Conservation (phyloP, 306 rosid species). For the Corylus heterophylla region DNA sequence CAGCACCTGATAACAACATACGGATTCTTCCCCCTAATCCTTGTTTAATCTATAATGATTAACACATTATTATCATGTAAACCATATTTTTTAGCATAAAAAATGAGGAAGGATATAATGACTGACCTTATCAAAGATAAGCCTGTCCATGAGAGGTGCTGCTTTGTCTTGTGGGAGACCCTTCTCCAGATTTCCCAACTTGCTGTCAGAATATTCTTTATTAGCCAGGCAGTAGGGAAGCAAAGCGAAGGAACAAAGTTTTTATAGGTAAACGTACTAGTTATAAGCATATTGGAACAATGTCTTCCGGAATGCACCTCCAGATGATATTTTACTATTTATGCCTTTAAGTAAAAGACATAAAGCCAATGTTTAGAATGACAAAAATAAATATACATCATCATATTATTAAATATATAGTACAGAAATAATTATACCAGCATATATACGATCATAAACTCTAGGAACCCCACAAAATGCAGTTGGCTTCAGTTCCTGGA, state of each 20-base stretch:
- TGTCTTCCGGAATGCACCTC: constrained; percentile 56
- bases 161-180: constrained; percentile 76
- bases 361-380: constrained; percentile 20
- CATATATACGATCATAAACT: constrained; percentile 71
- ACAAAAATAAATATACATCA: constrained; percentile 1
- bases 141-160: constrained; percentile 80
- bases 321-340: constrained; percentile 59
- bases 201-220: constrained; percentile 43
- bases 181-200: constrained; percentile 70
- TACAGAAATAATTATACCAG: constrained; percentile 38
- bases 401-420: background rate
- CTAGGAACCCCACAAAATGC: constrained; percentile 90
- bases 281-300: constrained; percentile 75
- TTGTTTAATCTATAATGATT: constrained; percentile 58
- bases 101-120: constrained; percentile 10
- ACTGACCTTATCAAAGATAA: constrained; percentile 75
- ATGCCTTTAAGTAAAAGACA: constrained; percentile 49
- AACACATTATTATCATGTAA: constrained; percentile 12
- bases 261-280: constrained; percentile 51
- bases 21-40: constrained; percentile 81
- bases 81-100: constrained; percentile 5
- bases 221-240: constrained; percentile 39
- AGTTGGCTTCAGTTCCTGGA: constrained; percentile 76
- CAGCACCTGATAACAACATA: constrained; percentile 78
- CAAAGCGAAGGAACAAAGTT: constrained; percentile 8